Base-by-base conservation (phyloP, 2,329 filamentous ascomycete genomes). In the Cercospora sojina region DNA sequence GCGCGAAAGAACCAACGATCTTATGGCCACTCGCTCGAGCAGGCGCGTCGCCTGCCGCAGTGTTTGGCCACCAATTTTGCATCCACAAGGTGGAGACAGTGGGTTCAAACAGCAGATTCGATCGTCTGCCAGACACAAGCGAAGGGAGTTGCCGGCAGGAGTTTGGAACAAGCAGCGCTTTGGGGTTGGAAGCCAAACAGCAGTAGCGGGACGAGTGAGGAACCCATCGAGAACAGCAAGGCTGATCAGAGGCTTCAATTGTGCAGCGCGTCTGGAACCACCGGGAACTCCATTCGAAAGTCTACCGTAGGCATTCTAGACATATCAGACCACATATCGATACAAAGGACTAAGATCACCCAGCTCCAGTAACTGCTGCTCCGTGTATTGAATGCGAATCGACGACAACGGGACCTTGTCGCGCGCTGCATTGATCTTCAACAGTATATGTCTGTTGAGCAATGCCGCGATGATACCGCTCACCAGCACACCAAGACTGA, bases 321-420 rank as follows among this genome's bases (percentile, higher is more conserved):
- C 49, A 51, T 53, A 31, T 68, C 55, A 69, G 12, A 65, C 59
- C 18, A 69, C 68, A 67, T 80, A 80, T 65, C 75, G 77, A 67
- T 79, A 81, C 61, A 80, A 70, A 12, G 78, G 79, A 65, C 76
- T 79, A 59, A 73, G 70, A 71, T 80, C 78, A 0, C 79, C 79
- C 76, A 80, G 74, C 63, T 75, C 74, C 63, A 75, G 72, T 56
- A 80, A 57, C 66, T 81, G 72, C 38, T 74, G 73, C 23, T 79
- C 76, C 2, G 73, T 76, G 67, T 80, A 80, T 41, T 73, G 74
- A 9, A 69, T 73, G n/a, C 74, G 68, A 56, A 77, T 72, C 23
- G 77, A 74, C 2, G 76, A 77, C 59, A 77, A 75, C 3, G 74
- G 71, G 29, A 77, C 68, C 32, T 70, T 67, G 41, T 75, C 77